Evolutionary conservation across 768 basidiomycete species (phyloP).

Genomic region (Dacryopinax spathularia): DNA sequence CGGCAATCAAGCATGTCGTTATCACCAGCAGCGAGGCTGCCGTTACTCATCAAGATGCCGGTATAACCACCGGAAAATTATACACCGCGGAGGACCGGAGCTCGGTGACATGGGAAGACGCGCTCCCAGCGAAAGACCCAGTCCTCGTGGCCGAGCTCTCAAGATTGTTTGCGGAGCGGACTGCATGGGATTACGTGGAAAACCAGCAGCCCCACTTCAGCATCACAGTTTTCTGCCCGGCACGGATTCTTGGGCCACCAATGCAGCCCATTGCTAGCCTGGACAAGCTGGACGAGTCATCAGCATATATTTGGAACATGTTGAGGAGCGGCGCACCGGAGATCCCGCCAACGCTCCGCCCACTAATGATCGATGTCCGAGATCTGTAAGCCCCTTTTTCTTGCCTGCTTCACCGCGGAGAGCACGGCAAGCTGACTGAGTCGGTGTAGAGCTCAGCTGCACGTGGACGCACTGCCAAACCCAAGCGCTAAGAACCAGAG

Average conservation of each 20-base stretch:
- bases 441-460: background rate
- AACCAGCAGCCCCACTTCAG: constrained; percentile 2
- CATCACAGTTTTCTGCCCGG: constrained; percentile 3
- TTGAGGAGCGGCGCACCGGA: background rate
- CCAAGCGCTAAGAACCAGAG: background rate
- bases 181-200: constrained; percentile 6
- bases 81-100: constrained; percentile 7
- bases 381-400: background rate
- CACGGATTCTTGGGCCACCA: background rate
- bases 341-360: background rate
- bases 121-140: background rate
- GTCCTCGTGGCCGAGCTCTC: background rate
- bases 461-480: background rate
- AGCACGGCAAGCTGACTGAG: background rate
- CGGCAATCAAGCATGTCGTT: constrained; percentile 2
- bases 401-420: background rate
- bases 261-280: background rate
- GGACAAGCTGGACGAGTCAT: background rate
- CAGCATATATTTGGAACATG: background rate
- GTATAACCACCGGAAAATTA: background rate
- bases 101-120: constrained; percentile 4
- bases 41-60: background rate
- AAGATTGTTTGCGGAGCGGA: constrained; percentile 1
- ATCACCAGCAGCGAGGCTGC: constrained; percentile 4
- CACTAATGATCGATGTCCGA: background rate